A percentile compares a stretch with the other conserved stretches of the same genome.
These are phyloP conservation scores for Pleurotus djamor DNA, from an alignment of 768 basidiomycete genomes.

Conservation along the genomic window DNA sequence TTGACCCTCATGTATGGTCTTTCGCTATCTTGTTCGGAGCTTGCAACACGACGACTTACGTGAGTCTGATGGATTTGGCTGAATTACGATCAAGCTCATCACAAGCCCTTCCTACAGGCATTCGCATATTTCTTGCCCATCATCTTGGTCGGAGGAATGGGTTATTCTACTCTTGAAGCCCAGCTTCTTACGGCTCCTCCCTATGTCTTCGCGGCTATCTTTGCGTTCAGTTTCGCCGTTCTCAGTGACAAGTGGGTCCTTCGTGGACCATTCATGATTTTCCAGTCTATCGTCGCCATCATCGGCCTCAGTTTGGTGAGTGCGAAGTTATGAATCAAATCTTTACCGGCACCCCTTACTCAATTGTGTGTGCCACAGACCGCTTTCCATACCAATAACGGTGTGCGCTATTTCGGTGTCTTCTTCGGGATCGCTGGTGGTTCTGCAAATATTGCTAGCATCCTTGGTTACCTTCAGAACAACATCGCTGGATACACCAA, in stretches of 20 bases:
- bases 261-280: slow-evolving; percentile 28
- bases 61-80: slow-evolving; percentile 7
- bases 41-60: slow-evolving; percentile 29
- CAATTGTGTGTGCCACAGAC: neutral
- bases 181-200: slow-evolving; percentile 34
- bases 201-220: slow-evolving; percentile 29
- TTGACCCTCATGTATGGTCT: slow-evolving; percentile 30
- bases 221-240: slow-evolving; percentile 32
- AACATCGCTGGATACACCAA: slow-evolving; percentile 33
- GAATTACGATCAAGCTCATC: neutral
- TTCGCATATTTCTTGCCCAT: slow-evolving; percentile 29
- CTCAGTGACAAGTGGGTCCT: slow-evolving; percentile 31
- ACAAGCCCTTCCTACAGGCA: slow-evolving; percentile 4
- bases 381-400: slow-evolving; percentile 5
- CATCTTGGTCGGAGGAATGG: slow-evolving; percentile 28
- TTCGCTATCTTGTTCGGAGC: slow-evolving; percentile 32
- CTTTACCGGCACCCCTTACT: too few relatives aligned
- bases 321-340: neutral
- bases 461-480: slow-evolving; percentile 14
- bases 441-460: neutral
- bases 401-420: slow-evolving; percentile 26
- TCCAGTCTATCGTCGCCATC: slow-evolving; percentile 28
- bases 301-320: slow-evolving; percentile 15
- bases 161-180: slow-evolving; percentile 23
- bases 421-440: slow-evolving; percentile 24